phyloP scores from a whole-genome alignment of 176 grass and related monocot genomes.

The Juncus effusus region DNA sequence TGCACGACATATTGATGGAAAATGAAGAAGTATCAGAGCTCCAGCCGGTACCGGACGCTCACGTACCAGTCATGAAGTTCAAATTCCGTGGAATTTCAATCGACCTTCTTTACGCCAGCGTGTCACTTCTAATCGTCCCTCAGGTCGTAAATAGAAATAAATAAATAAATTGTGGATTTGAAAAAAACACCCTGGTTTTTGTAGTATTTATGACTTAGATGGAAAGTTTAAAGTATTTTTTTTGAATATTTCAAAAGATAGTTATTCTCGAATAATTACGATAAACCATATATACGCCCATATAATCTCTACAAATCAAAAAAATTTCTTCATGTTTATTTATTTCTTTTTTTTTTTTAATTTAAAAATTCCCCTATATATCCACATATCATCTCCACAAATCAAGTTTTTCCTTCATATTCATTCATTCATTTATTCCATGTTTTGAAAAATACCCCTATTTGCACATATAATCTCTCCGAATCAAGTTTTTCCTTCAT shows the following conservation, averaged over 20 bases:
- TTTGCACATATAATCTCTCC: too few relatives aligned
- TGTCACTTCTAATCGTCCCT: constrained; percentile 82
- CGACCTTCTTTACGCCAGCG: constrained; percentile 96
- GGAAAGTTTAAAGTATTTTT: not conserved
- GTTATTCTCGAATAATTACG: not conserved
- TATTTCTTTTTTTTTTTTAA: too few relatives aligned
- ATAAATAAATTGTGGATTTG: not conserved
- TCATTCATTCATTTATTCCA: too few relatives aligned
- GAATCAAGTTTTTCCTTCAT: too few relatives aligned
- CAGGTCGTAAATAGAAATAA: constrained; percentile 26
- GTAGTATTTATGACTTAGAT: not conserved
- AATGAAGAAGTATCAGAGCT: constrained; percentile 79
- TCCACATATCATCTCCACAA: too few relatives aligned
- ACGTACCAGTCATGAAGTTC: constrained; percentile 99
- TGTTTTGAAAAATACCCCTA: too few relatives aligned
- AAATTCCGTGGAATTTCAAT: constrained; percentile 96
- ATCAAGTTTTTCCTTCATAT: too few relatives aligned
- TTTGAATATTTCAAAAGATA: too few relatives aligned
- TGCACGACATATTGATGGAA: constrained; percentile 71
- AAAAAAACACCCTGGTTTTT: not conserved
- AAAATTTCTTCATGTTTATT: too few relatives aligned
- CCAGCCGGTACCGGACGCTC: constrained; percentile 87
- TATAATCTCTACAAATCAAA: too few relatives aligned
- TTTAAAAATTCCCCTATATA: too few relatives aligned
- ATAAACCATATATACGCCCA: not conserved